Evolutionary conservation across 164 flowering plant genomes (phyloP).

Genomic region (Aristolochia contorta): DNA sequence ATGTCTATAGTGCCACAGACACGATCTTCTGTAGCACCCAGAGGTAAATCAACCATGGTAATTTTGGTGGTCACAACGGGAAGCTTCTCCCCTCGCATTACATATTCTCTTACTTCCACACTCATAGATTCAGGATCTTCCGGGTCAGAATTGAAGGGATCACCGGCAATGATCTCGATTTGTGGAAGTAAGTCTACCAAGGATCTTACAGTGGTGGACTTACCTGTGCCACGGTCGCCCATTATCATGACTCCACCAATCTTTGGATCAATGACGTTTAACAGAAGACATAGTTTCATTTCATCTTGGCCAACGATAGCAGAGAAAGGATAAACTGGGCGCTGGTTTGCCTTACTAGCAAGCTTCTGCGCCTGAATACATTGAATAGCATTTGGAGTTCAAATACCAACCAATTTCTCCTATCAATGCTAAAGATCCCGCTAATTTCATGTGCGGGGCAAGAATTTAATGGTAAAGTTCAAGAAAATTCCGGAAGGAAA

Average conservation of each 20-base stretch:
- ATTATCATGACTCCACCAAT: constrained; percentile 98
- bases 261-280: constrained; percentile 96
- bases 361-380: constrained; percentile 47
- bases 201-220: constrained; percentile 91
- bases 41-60: constrained; percentile 95
- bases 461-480: background rate
- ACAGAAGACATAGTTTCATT: constrained; percentile 88
- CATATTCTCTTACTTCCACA: constrained; percentile 62
- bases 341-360: constrained; percentile 54
- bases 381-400: background rate
- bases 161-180: constrained; percentile 68
- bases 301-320: constrained; percentile 98
- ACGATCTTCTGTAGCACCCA: constrained; percentile 94
- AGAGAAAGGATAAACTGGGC: constrained; percentile 91
- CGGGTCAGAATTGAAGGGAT: constrained; percentile 89
- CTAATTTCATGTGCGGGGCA: background rate
- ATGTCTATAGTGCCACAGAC: constrained; percentile 97
- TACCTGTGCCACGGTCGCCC: constrained; percentile 98
- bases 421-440: no score
- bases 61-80: constrained; percentile 49
- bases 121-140: constrained; percentile 89
- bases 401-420: no score
- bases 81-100: constrained; percentile 51
- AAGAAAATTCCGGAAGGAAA: no score
- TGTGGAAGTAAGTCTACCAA: constrained; percentile 88